Base-by-base conservation (phyloP, 805 yeast species). In the Teunomyces panamensis region DNA sequence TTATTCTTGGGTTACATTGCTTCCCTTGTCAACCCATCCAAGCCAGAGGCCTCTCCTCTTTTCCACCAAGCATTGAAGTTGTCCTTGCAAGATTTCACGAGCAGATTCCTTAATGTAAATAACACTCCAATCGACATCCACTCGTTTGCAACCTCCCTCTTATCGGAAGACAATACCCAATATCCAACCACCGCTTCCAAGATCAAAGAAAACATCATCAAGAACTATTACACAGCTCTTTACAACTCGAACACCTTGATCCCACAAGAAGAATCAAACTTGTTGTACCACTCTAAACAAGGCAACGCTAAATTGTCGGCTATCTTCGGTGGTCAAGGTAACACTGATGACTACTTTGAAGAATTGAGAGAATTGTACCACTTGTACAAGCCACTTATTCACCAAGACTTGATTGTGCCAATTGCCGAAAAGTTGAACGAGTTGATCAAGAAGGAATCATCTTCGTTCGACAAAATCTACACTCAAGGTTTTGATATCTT, bases 301-400 rank as follows among this genome's bases (percentile, higher is more conserved):
- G 71, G 76, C 36, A 69, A 77, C 44, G 88, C 91, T 39, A 74
- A 77, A 51, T 69, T 91, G 48, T 82, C 79, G 50, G 96, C 97
- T 54, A 83, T 94, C 57, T 94, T 92, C 61, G 99, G 99, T 66
- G 99, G 99, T 62, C 99, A 94, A 76, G 99, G 99, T 71, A 92
- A 89, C 75, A 85, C 96, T 45, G 98, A 94, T 65, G 97, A 94
- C 67, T 94, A 89, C 75, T 94, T 94, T 59, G 97, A 91, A 66
- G 99, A 94, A 75, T 80, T 94, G 65, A 84, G 96, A 67, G 95
- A 89, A 55, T 67, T 91, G 50, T 85, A 87, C 75, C 73, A 80
- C 54, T 78, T 84, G 49, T 94, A 94, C 76, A 78, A 84, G 55
- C 87, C 88, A 26, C 75, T 92, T 53, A 74, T 90, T 47, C 53